Evolutionary conservation across 495 filamentous ascomycete genomes (phyloP), one percentile per base, ranked within the genome.

Genomic region (Daldinia bambusicola): DNA sequence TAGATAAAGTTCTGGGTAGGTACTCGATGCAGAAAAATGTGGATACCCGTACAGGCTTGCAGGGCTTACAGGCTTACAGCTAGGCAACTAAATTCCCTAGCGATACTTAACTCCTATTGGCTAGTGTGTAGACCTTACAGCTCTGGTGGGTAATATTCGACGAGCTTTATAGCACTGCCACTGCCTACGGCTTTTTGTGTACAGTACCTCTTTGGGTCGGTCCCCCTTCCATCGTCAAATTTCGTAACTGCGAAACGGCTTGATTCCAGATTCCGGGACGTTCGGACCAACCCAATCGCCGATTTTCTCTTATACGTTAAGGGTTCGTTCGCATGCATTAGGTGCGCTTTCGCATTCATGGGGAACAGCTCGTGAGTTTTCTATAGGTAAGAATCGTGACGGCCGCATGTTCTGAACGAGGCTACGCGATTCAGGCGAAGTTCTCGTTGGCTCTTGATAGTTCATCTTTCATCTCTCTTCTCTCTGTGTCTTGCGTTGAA

Each of bases 81-180:
- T 48, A 48, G 43, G 43, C 43, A 48, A 8, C 43, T 48, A 22
- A 22, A 48, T 48, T 48, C 10, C 9, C 18, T 26, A 26, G 3
- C 26, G 1, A 26, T 26, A 22, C 20, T 1, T 4, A 18, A 9
- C 2, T 48, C 18, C 18, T 2, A 57, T 57, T 57, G 36, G 55
- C 12, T 6, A 9, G 9, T 18, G 10, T 9, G 3, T 9, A 14
- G 0, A 18, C 55, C 34, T 26, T 20, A 36, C 9, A 30, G 5
- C 37, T 8, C 2, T 14, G 3, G 37, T 30, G 40, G 20, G 56
- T n/a, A 59, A 31, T 43, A 30, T 13, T 48, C 30, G 12, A 32
- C 57, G 57, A 34, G 50, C 50, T 37, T 48, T 13, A 34, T 4
- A 61, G 30, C 58, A 61, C 41, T 32, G 58, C 58, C 58, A 61